Base-by-base conservation (phyloP, 129 eudicot species). In the Artemisia argyi region DNA sequence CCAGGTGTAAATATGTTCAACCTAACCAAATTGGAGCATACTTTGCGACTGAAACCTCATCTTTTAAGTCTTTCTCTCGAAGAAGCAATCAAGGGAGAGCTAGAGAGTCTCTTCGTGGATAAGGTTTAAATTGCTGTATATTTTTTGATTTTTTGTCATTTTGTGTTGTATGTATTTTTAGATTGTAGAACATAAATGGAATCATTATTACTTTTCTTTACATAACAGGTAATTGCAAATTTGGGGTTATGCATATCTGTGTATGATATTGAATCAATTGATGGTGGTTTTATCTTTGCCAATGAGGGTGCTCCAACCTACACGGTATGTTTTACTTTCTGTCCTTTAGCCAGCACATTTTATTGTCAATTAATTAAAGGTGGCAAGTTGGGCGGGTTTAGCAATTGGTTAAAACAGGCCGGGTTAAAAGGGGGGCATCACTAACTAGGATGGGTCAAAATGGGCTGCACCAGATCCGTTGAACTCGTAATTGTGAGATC, bases 291-390 rank as follows among this genome's bases (percentile, higher is more conserved):
- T 83, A 78, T 95, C 57, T 83, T 75, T 64, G 79, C 99, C 4
- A 79, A 83, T 3, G 94, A 88, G 28, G 99, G 99, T 44, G 89
- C 93, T 71, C 89, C 97, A 30, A 90, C 94, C 61, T 86, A 88
- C 78, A 95, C 86, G 72, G 97, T 95, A 79, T 24, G 73, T 80
- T 35, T 51, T 51, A 16, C 7, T 14, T 28, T 46, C n/a, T 44
- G 24, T 52, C 44, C 42, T 15, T 18, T 35, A 39, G 18, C 22
- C 57, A 56, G 12, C 42, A 18, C 12, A 3, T 16, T 11, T 2
- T 53, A 17, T 17, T 20, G 24, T 51, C 16, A 68, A 24, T 6
- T 67, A 46, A 11, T 13, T 11, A 30, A 6, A 30, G 35, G 35
- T 8, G 65, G 3, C n/a, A 18, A 15, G 5, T 0, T 39, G 46